These are phyloP conservation scores for Sabuloglossum arenarium DNA, from an alignment of 495 filamentous ascomycete genomes.

Conservation along the genomic window DNA sequence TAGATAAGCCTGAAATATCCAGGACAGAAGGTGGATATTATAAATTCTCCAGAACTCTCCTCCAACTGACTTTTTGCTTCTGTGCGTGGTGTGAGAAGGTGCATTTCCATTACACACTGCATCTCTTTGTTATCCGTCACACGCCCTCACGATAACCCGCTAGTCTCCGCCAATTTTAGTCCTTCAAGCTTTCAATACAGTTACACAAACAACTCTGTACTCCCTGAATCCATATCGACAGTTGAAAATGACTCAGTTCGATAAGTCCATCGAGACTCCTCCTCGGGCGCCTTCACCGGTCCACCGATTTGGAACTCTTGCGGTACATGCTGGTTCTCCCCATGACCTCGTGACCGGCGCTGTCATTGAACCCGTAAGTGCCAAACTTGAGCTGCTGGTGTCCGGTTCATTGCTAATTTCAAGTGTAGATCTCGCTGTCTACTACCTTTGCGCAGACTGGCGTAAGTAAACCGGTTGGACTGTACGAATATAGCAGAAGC, in stretches of 20 bases:
- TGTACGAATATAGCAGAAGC: conserved; percentile 78
- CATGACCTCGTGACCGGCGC: conserved; percentile 84
- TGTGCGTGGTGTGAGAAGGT: no score
- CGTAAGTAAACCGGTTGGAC: conserved; percentile 67
- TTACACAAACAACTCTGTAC: no score
- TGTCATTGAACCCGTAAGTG: conserved; percentile 63
- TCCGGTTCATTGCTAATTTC: conserved; percentile 7
- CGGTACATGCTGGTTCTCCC: conserved; percentile 79
- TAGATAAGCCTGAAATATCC: no score
- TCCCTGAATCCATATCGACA: no score
- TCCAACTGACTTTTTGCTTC: no score
- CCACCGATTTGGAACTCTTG: conserved; percentile 71
- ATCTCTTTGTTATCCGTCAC: no score
- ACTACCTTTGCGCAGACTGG: conserved; percentile 80
- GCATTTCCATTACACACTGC: no score
- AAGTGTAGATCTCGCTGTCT: conserved; percentile 65
- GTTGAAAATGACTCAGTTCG: conserved; percentile 18
- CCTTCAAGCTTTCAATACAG: no score
- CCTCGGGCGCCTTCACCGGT: conserved; percentile 35
- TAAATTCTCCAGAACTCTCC: no score
- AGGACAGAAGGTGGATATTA: no score
- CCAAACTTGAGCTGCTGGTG: neutral
- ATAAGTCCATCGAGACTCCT: conserved; percentile 34
- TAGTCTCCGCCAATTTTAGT: no score
- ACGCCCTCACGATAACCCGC: no score